Conservation (phyloP, 352 stramenopile species). For the Phytopythium helicoides region DNA sequence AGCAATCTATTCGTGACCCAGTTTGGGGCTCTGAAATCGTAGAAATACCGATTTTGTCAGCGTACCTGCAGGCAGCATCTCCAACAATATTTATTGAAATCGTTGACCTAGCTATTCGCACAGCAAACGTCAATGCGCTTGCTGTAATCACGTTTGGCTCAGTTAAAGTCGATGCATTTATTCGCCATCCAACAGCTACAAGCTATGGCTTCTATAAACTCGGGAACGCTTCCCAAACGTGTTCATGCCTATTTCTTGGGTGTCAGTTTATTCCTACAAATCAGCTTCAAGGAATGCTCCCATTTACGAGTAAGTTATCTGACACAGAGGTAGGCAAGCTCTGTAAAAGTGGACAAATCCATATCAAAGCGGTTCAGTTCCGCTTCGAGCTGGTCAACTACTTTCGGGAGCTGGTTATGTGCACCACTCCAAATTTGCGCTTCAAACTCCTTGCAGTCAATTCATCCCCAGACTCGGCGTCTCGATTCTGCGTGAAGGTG, state of each 20-base stretch:
- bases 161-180: slow-evolving; percentile 30
- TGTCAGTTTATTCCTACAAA: slow-evolving; percentile 41
- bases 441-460: slow-evolving; percentile 7
- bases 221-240: slow-evolving; percentile 2
- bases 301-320: slow-evolving; percentile 3
- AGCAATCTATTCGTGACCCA: slow-evolving; percentile 28
- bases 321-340: background rate
- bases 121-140: slow-evolving; percentile 26
- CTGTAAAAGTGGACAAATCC: slow-evolving; percentile 18
- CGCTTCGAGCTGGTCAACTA: slow-evolving; percentile 17
- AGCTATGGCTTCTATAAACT: slow-evolving; percentile 28
- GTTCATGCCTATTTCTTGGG: slow-evolving; percentile 27
- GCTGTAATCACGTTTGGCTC: slow-evolving; percentile 34
- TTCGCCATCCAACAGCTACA: slow-evolving; percentile 25
- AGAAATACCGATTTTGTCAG: slow-evolving; percentile 22
- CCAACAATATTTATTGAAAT: slow-evolving; percentile 28
- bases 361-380: slow-evolving; percentile 25
- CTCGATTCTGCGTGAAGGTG: background rate
- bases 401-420: slow-evolving; percentile 16
- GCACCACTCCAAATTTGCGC: slow-evolving; percentile 8
- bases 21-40: slow-evolving; percentile 21
- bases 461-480: background rate
- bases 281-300: slow-evolving; percentile 1
- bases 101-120: slow-evolving; percentile 37
- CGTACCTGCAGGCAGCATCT: background rate